Percentiles rank a stretch among this genome's conserved stretches.
Evolutionary conservation across 2,329 filamentous ascomycete species (phyloP).

Genomic region (Grosmannia serpens): DNA sequence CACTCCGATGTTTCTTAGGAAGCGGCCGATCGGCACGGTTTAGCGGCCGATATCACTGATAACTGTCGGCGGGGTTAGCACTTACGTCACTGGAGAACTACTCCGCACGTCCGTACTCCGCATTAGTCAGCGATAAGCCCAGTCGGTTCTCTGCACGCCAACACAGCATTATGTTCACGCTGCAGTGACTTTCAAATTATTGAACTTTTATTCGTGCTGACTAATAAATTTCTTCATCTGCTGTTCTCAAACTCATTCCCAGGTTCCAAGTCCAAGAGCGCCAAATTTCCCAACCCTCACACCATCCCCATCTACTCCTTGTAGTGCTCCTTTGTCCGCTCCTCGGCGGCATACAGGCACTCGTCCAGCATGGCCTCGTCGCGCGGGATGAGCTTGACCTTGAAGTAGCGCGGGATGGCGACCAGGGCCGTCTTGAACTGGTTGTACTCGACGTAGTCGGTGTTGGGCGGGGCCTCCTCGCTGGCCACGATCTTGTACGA

Average conservation of each 20-base stretch:
- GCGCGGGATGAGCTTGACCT: slow-evolving; percentile 10
- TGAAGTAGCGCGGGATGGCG: slow-evolving; percentile 10
- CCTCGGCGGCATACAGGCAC: slow-evolving; percentile 4
- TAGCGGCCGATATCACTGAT: not conserved
- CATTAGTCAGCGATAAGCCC: no score
- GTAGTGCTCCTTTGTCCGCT: slow-evolving; percentile 9
- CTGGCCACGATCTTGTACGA: slow-evolving; percentile 39
- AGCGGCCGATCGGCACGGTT: no score
- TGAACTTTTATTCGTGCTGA: no score
- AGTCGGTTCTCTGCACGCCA: no score
- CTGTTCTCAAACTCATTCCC: no score
- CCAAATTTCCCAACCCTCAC: no score
- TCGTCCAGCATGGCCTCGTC: slow-evolving; percentile 2
- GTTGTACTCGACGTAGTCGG: slow-evolving; percentile 13
- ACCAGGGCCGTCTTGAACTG: slow-evolving; percentile 10
- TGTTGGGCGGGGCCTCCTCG: slow-evolving; percentile 47
- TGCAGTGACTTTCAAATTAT: no score
- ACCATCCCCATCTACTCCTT: slow-evolving; percentile 5
- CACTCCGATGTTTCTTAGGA: not conserved
- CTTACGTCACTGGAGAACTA: no score
- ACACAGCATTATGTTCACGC: no score
- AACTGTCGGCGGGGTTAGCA: not conserved
- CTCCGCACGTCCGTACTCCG: no score
- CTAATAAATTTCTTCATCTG: no score
- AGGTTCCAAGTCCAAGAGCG: no score